Percentiles rank a stretch among this genome's conserved stretches.
Conservation (phyloP, 108 stramenopile genomes). For the Epipyxis sp. region DNA sequence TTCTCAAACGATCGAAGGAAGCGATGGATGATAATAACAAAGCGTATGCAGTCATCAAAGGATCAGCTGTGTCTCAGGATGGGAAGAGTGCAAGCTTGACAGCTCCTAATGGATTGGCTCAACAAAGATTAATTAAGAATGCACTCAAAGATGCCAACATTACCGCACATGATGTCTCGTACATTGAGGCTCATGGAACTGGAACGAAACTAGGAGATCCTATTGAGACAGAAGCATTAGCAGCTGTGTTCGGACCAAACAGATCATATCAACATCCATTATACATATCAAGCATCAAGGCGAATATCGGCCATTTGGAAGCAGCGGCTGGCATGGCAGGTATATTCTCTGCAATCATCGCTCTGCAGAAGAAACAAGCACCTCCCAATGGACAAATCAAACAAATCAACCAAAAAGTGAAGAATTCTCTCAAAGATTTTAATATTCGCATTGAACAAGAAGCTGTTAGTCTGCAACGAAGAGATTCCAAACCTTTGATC, state of each 20-base stretch:
- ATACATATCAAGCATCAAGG: slow-evolving; percentile 49
- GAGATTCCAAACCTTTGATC: not conserved
- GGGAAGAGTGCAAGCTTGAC: slow-evolving; percentile 51
- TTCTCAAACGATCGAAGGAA: not conserved
- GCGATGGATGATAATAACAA: too few relatives aligned
- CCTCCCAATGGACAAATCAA: slow-evolving; percentile 47
- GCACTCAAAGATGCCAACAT: slow-evolving; percentile 41
- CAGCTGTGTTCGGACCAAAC: slow-evolving; percentile 7
- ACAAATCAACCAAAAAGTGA: slow-evolving; percentile 39
- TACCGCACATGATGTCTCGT: slow-evolving; percentile 32
- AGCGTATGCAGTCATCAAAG: slow-evolving; percentile 32
- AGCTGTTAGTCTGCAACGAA: not conserved
- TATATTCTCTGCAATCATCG: slow-evolving; percentile 49
- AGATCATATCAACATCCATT: slow-evolving; percentile 24
- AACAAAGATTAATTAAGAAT: slow-evolving; percentile 33
- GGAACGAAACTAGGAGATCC: slow-evolving; percentile 59
- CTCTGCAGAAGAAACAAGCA: slow-evolving; percentile 38
- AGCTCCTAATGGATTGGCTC: slow-evolving; percentile 52
- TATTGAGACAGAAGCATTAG: slow-evolving; percentile 46
- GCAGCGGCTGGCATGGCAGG: slow-evolving; percentile 53
- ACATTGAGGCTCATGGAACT: slow-evolving; percentile 55
- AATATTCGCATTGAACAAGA: too few relatives aligned
- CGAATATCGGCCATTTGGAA: slow-evolving; percentile 57
- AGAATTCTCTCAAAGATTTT: slow-evolving; percentile 12
- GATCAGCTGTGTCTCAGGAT: slow-evolving; percentile 52